phyloP scores from a whole-genome alignment of 2,329 filamentous ascomycete genomes.

The Fusarium lyarnte region DNA sequence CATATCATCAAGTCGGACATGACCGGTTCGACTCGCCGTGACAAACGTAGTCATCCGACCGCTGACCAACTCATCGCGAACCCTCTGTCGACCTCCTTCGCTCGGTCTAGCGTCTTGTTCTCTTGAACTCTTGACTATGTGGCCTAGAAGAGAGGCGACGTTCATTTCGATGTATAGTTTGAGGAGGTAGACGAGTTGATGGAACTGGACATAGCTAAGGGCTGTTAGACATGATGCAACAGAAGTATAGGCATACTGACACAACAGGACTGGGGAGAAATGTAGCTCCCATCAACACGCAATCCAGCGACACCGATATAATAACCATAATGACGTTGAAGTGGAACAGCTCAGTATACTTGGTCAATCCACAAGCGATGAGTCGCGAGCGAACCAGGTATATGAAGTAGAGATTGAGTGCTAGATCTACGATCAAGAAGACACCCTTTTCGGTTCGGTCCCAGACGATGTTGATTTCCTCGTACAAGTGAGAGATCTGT shows the following conservation, averaged over 20 bases:
- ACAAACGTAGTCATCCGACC: conserved; percentile 25
- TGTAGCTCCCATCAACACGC: conserved; percentile 27
- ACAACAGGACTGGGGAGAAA: conserved; percentile 29
- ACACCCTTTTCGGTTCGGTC: conserved; percentile 30
- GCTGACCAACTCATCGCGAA: conserved; percentile 1
- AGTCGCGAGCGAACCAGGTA: conserved; percentile 25
- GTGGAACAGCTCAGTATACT: conserved; percentile 19
- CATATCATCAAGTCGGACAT: conserved; percentile 18
- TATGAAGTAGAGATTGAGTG: conserved; percentile 31
- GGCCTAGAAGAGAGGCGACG: conserved; percentile 7
- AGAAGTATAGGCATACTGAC: not conserved
- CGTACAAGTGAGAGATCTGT: conserved; percentile 17
- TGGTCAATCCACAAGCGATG: conserved; percentile 19
- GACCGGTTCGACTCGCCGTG: conserved; percentile 14
- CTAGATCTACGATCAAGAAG: conserved; percentile 22
- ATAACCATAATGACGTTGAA: conserved; percentile 27
- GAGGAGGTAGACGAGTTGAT: conserved; percentile 29
- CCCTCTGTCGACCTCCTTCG: not conserved
- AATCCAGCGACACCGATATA: conserved; percentile 23
- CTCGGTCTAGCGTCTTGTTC: not conserved
- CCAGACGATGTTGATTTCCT: conserved; percentile 32
- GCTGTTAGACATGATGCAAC: not conserved
- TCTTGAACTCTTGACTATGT: conserved; percentile 26
- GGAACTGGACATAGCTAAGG: conserved; percentile 27
- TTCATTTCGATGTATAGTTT: conserved; percentile 35